Conservation (phyloP, 345 rosid species). For the Cochlearia excelsa region DNA sequence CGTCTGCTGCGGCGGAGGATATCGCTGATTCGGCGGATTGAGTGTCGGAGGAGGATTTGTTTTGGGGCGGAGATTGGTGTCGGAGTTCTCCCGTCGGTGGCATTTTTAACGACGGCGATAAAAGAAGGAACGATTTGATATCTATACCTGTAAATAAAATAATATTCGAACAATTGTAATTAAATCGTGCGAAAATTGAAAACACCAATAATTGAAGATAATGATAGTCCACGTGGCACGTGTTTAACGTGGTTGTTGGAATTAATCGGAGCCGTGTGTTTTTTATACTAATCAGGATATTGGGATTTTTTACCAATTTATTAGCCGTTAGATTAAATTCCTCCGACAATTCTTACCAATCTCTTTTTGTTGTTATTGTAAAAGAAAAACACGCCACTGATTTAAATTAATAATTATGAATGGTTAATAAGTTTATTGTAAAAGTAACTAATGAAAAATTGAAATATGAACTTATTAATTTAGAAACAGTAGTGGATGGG, state of each 20-base stretch:
- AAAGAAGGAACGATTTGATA: too few species aligned
- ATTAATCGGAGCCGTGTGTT: conserved; percentile 16
- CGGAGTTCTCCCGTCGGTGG: conserved; percentile 70
- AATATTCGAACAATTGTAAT: background rate
- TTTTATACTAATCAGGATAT: background rate
- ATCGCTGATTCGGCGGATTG: conserved; percentile 23
- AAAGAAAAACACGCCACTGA: background rate
- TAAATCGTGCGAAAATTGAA: background rate
- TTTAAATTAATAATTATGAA: background rate
- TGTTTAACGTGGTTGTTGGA: conserved; percentile 9
- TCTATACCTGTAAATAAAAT: background rate
- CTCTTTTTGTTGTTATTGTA: background rate
- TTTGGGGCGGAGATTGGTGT: conserved; percentile 32
- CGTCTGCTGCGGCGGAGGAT: conserved; percentile 33
- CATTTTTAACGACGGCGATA: conserved; percentile 16
- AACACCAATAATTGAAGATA: conserved; percentile 18
- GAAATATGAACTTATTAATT: too few species aligned
- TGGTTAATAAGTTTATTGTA: too few species aligned
- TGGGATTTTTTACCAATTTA: background rate
- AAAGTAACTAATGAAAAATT: too few species aligned
- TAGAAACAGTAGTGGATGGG: too few species aligned
- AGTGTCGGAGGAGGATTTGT: conserved; percentile 11
- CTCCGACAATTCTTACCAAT: conserved; percentile 18
- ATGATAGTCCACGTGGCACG: conserved; percentile 14
- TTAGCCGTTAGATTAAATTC: conserved; percentile 19